Evolutionary conservation across 805 yeast genomes (phyloP), one percentile per base, ranked within the genome.

Genomic region (Yamadazyma paraphyllophila): DNA sequence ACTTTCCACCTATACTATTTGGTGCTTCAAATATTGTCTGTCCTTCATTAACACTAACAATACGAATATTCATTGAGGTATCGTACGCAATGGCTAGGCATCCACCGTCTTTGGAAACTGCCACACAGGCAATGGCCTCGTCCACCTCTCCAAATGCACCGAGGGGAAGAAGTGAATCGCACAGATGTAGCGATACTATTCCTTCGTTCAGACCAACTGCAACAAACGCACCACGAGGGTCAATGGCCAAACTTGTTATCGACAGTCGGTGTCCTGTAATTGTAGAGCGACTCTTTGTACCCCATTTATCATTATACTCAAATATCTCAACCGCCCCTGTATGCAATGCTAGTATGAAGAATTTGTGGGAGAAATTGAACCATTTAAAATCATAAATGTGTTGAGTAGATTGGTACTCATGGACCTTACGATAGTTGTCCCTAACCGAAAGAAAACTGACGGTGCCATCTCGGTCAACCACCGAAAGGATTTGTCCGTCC

Each of bases 131-230:
- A 7, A 80, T 59, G 1, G 78, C 67, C 46, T 74, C 74, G 54
- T 77, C 79, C 4, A 71, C 58, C 27, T 64, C 52, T 31, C 74
- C 59, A 10, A 76, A 54, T 0, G 74, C 71, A 30, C 59, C 57
- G n/a, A 56, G 46, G 38, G 65, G 43, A 13, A 69, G 60, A 61
- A 78, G 60, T 24, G 68, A 66, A 1, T 57, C 48, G 7, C 74
- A 57, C 33, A 67, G 65, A 83, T 83, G 81, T 9, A 78, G 33
- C 14, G 80, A 69, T 6, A 78, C 71, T 14, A 76, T 68, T 20
- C 85, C 85, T 48, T 81, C 86, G 45, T 72, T 74, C 14, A 83
- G 68, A 0, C 86, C 88, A 1, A 73, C 74, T 2, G 76, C 73
- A 9, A 83, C 46, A 51, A 60, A 75, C 16, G 62, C 53, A 0